Percentiles rank a stretch among this genome's conserved stretches.
Conservation (phyloP, 495 filamentous ascomycete genomes). For the Schizothecium vesticola region DNA sequence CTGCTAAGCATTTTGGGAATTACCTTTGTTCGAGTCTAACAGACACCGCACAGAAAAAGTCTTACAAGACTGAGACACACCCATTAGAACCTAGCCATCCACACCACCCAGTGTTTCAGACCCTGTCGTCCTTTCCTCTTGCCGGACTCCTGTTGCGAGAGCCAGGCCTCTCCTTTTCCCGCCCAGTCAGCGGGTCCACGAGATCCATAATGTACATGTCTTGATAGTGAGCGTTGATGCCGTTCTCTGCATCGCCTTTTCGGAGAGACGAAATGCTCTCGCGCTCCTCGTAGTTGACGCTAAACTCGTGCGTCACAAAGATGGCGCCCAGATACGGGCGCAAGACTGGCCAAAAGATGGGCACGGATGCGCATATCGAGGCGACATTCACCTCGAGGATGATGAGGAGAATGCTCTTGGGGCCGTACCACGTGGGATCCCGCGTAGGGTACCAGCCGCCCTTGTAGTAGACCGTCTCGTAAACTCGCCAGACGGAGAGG, state of each 20-base stretch:
- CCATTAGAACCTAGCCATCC: neutral
- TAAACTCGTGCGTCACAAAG: conserved; percentile 30
- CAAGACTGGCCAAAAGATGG: conserved; percentile 32
- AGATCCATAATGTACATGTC: neutral
- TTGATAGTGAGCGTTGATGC: neutral
- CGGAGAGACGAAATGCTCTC: neutral
- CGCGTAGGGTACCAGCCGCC: conserved; percentile 26
- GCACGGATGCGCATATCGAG: conserved; percentile 31
- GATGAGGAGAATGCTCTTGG: conserved; percentile 26
- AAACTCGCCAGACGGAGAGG: conserved; percentile 28
- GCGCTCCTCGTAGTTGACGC: conserved; percentile 24
- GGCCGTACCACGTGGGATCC: conserved; percentile 33
- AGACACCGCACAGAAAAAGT: neutral
- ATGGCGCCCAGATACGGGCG: conserved; percentile 25
- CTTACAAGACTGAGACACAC: neutral
- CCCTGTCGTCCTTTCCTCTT: neutral
- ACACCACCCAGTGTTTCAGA: neutral
- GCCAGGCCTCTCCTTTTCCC: neutral
- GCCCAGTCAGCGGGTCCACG: neutral
- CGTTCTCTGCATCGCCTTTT: neutral
- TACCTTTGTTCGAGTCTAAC: neutral
- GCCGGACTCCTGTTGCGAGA: neutral
- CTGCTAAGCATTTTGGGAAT: neutral
- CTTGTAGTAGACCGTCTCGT: conserved; percentile 26
- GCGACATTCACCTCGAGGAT: conserved; percentile 29